Evolutionary conservation across 2,329 filamentous ascomycete genomes (phyloP), one percentile per base, ranked within the genome.

Genomic region (Diaporthe longicolla): DNA sequence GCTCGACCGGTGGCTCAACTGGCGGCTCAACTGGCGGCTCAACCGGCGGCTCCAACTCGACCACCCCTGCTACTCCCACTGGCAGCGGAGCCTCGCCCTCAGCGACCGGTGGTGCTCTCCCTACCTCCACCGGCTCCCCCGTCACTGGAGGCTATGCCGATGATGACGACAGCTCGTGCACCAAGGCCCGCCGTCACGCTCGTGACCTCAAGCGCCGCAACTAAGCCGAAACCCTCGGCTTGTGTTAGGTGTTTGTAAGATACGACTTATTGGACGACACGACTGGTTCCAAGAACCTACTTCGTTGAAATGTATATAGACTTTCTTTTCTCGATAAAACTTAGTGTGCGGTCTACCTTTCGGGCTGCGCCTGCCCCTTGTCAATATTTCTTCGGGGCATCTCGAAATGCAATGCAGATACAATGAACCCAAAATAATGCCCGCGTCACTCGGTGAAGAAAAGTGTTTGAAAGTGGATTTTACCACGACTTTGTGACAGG

Each of bases 41-140:
- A 11, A 37, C 10, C 13, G 70, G 40, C 63, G 77, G 76, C 77
- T 71, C 75, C 15, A 71, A 52, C 50, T 75, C 76, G 13, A 78
- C 78, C 26, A 61, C 74, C 24, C 79, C 79, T 15, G 71, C 73
- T 5, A 70, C 74, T 4, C 75, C 77, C 32, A 78, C 76, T 48
- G 77, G 57, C 55, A 63, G 71, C 58, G 63, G 59, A 15, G 29
- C 78, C 35, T 61, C 74, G 48, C 74, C 77, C 35, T 52, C 71
- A 8, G 72, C 73, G 24, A 77, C 78, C 26, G 17, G 57, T n/a
- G 77, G 24, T 59, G n/a, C 68, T 26, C 52, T 65, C 59, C 59
- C 71, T 37, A 63, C 74, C 8, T 70, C 75, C 43, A 66, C 75
- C 24, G 43, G 59, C 59, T 68, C 58, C 9, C 48, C 35, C 61